phyloP scores from a whole-genome alignment of 495 filamentous ascomycete species.

The Rostrohypoxylon terebratum region DNA sequence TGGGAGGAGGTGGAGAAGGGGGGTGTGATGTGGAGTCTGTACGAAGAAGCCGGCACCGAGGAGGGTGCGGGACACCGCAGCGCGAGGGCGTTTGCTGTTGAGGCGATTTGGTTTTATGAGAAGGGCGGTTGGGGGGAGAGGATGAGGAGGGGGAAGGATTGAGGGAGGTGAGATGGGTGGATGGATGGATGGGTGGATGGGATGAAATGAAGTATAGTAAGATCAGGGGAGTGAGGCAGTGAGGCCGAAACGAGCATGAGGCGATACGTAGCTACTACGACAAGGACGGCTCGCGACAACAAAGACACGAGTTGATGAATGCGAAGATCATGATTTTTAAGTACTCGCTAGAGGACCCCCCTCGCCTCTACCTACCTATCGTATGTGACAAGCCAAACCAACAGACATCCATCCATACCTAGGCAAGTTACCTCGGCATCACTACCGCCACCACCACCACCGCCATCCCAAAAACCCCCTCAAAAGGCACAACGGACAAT shows the following conservation, averaged over 20 bases:
- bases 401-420: no score
- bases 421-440: background rate
- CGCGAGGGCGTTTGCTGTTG: conserved; percentile 82
- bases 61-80: conserved; percentile 67
- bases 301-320: background rate
- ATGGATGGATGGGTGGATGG: background rate
- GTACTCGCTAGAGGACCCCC: background rate
- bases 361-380: background rate
- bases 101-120: conserved; percentile 92
- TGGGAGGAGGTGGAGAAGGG: conserved; percentile 84
- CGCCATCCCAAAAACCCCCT: no score
- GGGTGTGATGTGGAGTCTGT: conserved; percentile 73
- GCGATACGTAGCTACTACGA: background rate
- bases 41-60: conserved; percentile 69
- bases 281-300: background rate
- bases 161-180: background rate
- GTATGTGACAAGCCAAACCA: background rate
- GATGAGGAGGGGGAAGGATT: conserved; percentile 35
- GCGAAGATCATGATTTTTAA: background rate
- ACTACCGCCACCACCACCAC: background rate
- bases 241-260: background rate
- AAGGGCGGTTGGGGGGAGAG: conserved; percentile 75
- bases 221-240: background rate
- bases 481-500: background rate
- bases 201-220: background rate